Evolutionary conservation across 495 filamentous ascomycete species (phyloP), one percentile per base, ranked within the genome.

Genomic region (Parmelia sp.): DNA sequence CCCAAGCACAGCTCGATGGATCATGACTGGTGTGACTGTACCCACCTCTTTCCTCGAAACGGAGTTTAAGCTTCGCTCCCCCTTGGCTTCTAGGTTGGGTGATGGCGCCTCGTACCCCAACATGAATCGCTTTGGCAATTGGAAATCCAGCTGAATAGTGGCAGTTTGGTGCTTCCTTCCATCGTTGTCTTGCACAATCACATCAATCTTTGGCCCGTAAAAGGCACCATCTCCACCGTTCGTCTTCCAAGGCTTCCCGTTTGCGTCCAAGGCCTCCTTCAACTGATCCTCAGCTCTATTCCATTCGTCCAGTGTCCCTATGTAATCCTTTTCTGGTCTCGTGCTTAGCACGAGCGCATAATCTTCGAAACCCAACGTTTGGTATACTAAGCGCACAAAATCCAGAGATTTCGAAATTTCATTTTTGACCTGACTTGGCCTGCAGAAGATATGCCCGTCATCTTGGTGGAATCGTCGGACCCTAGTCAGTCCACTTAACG

Each of bases 391-490:
- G 9, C 85, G 78, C 44, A 96, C 87, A 71, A 97, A 96, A 8
- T 88, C 84, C 59, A 97, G 76, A 6, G 90, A 92, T 62, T 82
- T 83, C 36, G 79, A 77, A 58, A 97, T 96, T 75, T 97, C 92
- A 14, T 84, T 78, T 62, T 86, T 80, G 65, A 97, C 90, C 76
- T 97, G 92, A 40, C 79, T 79, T 51, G 89, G 90, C 15, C 89
- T 85, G 73, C 92, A 96, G 75, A 97, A 97, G 47, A 97, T 96
- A 71, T 97, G 92, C 1, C 90, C 92, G 70, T 97, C 92, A 71
- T 97, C 92, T 73, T 97, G 92, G 74, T 97, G 92, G 72, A 97
- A 97, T n/a, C 91, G 82, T 49, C 92, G 84, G 29, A 96, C 90
- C 58, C 92, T 84, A 3, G 92, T 97, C 62, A 97, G 77, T 25